These are phyloP conservation scores for Tricholoma matsutake DNA, from an alignment of 768 basidiomycete genomes.

Conservation along the genomic window DNA sequence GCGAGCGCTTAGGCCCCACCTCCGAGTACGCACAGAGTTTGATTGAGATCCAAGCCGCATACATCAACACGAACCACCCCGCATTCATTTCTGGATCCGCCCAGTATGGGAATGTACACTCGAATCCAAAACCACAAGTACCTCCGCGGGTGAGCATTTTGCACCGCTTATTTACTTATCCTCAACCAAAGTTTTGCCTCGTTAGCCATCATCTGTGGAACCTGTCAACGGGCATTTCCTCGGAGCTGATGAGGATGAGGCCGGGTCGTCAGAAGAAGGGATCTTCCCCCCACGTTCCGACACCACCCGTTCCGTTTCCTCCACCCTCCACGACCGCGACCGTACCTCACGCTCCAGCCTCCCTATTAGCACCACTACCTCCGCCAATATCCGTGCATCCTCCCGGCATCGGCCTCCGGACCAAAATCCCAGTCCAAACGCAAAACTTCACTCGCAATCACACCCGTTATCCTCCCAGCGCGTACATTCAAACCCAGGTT, in stretches of 20 bases:
- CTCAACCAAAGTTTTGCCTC: background rate
- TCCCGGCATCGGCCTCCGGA: constrained; percentile 29
- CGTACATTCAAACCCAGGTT: constrained; percentile 31
- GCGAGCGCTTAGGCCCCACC: constrained; percentile 94
- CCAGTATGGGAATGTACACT: constrained; percentile 45
- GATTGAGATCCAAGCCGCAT: constrained; percentile 96
- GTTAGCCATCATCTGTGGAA: constrained; percentile 65
- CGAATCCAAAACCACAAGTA: constrained; percentile 40
- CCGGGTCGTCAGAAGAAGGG: constrained; percentile 59
- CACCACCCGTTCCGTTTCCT: constrained; percentile 68
- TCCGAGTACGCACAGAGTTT: constrained; percentile 95
- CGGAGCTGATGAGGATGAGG: constrained; percentile 55
- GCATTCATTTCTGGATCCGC: constrained; percentile 84
- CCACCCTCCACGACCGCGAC: constrained; percentile 72
- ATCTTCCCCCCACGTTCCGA: constrained; percentile 44
- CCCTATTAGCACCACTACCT: constrained; percentile 28
- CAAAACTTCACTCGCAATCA: constrained; percentile 1
- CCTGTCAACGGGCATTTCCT: constrained; percentile 50
- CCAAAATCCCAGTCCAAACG: constrained; percentile 5
- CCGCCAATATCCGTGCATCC: constrained; percentile 29
- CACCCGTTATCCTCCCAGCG: constrained; percentile 18
- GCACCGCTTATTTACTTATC: background rate
- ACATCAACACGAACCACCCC: constrained; percentile 99
- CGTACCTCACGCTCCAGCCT: constrained; percentile 41
- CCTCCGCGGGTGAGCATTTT: constrained; percentile 51